Evolutionary conservation across 805 yeast genomes (phyloP), one percentile per base, ranked within the genome.

Genomic region (Pichia insulana): DNA sequence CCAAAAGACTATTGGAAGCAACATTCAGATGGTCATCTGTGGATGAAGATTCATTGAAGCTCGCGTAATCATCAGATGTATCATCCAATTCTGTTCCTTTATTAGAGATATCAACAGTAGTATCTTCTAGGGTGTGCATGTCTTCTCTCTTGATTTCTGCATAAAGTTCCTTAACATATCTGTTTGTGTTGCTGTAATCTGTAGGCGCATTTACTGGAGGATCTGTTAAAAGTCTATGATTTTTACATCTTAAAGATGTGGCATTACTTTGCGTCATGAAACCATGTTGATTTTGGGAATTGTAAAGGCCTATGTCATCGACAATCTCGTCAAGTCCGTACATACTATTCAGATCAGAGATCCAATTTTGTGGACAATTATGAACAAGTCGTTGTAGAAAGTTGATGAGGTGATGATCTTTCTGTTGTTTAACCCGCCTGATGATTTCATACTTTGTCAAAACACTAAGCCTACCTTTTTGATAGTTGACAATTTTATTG

Each of bases 401-500:
- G 2, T 37, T 10, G 3, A 34, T 37, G 2, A 58, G 31, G 18
- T 51, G 28, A 12, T 36, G 28, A 43, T 53, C 51, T 4, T 37
- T 45, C 6, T 25, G 15, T 3, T 30, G n/a, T 6, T 41, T 41
- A 1, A 52, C 39, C 36, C 38, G 38, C 2, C 34, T 18, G 6
- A 40, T 18, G n/a, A 58, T 30, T 4, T 38, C 44, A 1, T 34
- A 28, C 7, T 41, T 41, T 1, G 45, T 40, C 27, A 59, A 36
- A 2, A 48, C 22, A 10, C 26, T 28, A 13, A 51, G 15, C 2
- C 30, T 25, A 2, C 50, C 44, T 12, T 46, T 41, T 16, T 50
- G 50, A 13, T 57, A 40, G 30, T 60, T 62, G 9, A 58, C 19
- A 2, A 17, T 34, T 17, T 40, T 45, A 2, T 43, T 46, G 36